Evolutionary conservation across 2,329 filamentous ascomycete species (phyloP).

Genomic region (Microthyrium microscopicum): DNA sequence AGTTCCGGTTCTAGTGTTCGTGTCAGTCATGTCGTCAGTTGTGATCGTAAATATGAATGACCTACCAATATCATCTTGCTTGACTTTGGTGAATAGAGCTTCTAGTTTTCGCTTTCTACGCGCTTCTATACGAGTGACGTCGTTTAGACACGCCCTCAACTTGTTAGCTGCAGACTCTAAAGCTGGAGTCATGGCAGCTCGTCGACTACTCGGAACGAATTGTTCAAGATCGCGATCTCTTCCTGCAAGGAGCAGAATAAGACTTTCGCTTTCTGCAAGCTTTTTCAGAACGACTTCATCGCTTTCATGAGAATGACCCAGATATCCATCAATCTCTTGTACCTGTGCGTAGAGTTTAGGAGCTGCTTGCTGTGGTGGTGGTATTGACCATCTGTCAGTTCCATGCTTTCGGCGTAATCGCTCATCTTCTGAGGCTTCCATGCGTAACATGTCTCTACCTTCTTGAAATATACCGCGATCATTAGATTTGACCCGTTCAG

Average conservation of each 20-base stretch:
- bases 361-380: conserved; percentile 51
- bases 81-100: conserved; percentile 58
- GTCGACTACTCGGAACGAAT: conserved; percentile 73
- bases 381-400: conserved; percentile 68
- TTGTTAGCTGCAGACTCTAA: conserved; percentile 65
- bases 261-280: conserved; percentile 55
- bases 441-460: conserved; percentile 57
- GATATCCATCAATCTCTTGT: conserved; percentile 71
- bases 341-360: conserved; percentile 58
- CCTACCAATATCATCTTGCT: conserved; percentile 69
- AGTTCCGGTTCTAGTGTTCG: conserved; percentile 48
- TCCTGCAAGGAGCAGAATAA: conserved; percentile 61
- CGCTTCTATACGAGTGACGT: conserved; percentile 69
- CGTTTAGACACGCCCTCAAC: conserved; percentile 67
- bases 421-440: conserved; percentile 74
- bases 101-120: conserved; percentile 66
- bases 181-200: conserved; percentile 60
- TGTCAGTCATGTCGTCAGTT: background rate
- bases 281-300: conserved; percentile 62
- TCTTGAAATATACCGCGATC: conserved; percentile 70
- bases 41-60: conserved; percentile 7
- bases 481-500: conserved; percentile 69
- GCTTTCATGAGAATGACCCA: conserved; percentile 52
- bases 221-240: conserved; percentile 69
- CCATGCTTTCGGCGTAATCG: conserved; percentile 61